Conservation (phyloP, 179 eudicot species). For the Silene vulgaris region DNA sequence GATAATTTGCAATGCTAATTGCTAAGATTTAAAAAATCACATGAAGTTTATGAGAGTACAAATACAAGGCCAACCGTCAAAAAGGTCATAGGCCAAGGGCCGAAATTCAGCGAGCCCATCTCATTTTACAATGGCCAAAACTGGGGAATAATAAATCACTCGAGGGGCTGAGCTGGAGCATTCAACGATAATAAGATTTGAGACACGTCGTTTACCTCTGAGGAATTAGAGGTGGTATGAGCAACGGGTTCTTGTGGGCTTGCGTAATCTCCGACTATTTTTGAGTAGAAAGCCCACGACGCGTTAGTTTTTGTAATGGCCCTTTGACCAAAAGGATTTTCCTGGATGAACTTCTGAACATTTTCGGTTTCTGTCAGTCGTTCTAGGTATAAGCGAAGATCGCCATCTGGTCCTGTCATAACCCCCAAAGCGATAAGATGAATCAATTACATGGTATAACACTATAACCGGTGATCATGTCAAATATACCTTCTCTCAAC, state of each 20-base stretch:
- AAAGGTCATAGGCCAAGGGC: background rate
- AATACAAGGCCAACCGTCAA: slow-evolving; percentile 17
- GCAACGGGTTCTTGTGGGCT: slow-evolving; percentile 11
- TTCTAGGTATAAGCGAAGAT: slow-evolving; percentile 57
- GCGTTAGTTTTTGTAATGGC: slow-evolving; percentile 43
- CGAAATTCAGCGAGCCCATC: slow-evolving; percentile 7
- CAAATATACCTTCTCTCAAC: too few relatives aligned
- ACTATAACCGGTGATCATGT: too few relatives aligned
- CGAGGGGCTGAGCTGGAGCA: slow-evolving; percentile 6
- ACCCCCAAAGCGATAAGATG: background rate
- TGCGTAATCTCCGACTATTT: slow-evolving; percentile 21
- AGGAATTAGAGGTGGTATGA: background rate
- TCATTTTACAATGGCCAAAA: background rate
- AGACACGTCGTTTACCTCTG: slow-evolving; percentile 15
- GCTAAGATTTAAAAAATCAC: slow-evolving; percentile 7
- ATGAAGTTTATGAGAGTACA: slow-evolving; percentile 22
- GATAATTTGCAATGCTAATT: background rate
- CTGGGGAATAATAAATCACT: background rate
- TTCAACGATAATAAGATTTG: slow-evolving; percentile 8
- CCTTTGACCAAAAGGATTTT: slow-evolving; percentile 69
- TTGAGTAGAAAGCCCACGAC: slow-evolving; percentile 40
- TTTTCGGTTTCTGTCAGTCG: slow-evolving; percentile 46
- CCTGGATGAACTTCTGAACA: slow-evolving; percentile 58
- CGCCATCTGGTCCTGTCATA: slow-evolving; percentile 61
- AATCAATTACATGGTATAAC: background rate